Evolutionary conservation across 2,329 filamentous ascomycete genomes (phyloP), one percentile per base, ranked within the genome.

Genomic region (Arthrobotrys entomopaga): DNA sequence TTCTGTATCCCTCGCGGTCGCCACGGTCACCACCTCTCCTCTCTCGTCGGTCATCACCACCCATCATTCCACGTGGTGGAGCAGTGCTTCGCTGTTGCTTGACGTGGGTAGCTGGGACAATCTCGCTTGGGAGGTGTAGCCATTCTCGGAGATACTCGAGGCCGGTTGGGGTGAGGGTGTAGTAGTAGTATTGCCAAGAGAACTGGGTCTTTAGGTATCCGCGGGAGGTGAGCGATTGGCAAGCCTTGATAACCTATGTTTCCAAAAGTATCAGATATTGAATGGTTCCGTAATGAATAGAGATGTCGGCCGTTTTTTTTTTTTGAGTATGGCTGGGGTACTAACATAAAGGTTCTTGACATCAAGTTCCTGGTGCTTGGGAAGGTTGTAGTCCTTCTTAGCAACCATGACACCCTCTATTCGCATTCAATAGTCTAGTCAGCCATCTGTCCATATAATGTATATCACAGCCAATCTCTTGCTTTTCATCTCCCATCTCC

Each of bases 101-200:
- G 87, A 99, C 98, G 91, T 99, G 95, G 82, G 95, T 99, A 82
- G 96, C 93, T 81, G 95, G 95, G 80, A 99, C 95, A 83, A 99
- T 97, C 90, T 99, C 95, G 83, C 95, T 93, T 82, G 95, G 95
- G 81, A 99, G 91, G 87, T 99, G 95, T 81, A 99, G 93, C 95
- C 95, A 99, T 88, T 99, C 95, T 84, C 95, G 94, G 84, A 99
- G 93, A 89, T 99, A 99, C 88, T 98, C 94, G 84, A 99, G 94
- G 86, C 95, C 95, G 89, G 98, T 93, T 83, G 93, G 92, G 84
- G 94, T 97, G 85, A 99, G 90, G 85, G 95, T 97, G 90, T 99
- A 99, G 91, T 99, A 99, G 91, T 98, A 97, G 89, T 93, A 97
- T 87, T 97, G 93, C 93, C 93, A 97, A 80, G 93, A 97, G 91